These are phyloP conservation scores for Ceriops tagal DNA, from an alignment of 345 rosid genomes.

Conservation along the genomic window DNA sequence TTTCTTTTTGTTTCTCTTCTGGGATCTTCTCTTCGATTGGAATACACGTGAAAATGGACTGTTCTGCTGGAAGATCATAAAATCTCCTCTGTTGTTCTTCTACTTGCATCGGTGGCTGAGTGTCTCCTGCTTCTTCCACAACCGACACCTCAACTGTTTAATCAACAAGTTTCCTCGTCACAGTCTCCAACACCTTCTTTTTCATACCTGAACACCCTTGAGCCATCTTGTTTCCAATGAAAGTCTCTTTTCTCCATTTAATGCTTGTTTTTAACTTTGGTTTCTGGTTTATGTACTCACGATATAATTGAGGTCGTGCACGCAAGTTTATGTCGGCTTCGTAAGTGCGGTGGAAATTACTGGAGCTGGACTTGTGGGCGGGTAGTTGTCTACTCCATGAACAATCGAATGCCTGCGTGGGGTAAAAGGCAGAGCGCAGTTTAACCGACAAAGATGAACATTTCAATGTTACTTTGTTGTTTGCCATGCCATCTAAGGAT, in stretches of 20 bases:
- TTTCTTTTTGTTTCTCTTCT: conserved; percentile 5
- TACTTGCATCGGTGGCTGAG: conserved; percentile 10
- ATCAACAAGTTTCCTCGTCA: conserved; percentile 36
- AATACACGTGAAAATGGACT: neutral
- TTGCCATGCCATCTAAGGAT: neutral
- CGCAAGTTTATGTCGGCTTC: neutral
- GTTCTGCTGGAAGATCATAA: neutral
- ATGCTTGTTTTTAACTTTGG: too few species aligned
- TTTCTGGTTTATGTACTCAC: too few species aligned
- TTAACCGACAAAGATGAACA: neutral
- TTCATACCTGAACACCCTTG: conserved; percentile 30
- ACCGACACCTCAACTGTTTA: conserved; percentile 38
- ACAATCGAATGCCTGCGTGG: neutral
- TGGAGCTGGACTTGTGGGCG: conserved; percentile 1
- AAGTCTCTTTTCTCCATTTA: too few species aligned
- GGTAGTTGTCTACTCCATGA: neutral
- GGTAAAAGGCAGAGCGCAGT: neutral
- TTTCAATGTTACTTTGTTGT: neutral
- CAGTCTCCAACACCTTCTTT: conserved; percentile 18
- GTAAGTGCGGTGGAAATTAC: neutral
- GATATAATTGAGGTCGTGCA: too few species aligned
- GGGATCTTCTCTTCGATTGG: conserved; percentile 8
- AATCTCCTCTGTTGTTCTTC: conserved; percentile 2
- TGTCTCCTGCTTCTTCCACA: conserved; percentile 2
- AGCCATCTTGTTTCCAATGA: conserved; percentile 34